phyloP scores from a whole-genome alignment of 208 protist genomes.

The Wallacemonas collosoma region DNA sequence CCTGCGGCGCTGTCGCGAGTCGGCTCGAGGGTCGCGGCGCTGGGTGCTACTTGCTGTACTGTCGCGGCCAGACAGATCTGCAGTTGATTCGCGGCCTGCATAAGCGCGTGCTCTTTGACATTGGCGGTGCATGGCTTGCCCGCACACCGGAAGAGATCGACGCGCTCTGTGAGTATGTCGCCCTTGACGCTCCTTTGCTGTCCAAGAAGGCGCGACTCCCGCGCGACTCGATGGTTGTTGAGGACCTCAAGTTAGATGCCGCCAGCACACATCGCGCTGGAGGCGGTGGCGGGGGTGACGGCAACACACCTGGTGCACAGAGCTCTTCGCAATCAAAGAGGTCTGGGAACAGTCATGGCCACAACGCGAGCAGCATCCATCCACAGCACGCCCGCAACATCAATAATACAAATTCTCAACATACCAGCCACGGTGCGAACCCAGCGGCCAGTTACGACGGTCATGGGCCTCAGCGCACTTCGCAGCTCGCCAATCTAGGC shows the following conservation, averaged over 20 bases:
- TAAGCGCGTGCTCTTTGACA: constrained; percentile 84
- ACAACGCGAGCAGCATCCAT: constrained; percentile 11
- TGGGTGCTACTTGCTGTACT: constrained; percentile 81
- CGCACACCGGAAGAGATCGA: constrained; percentile 69
- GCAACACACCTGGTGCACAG: constrained; percentile 17
- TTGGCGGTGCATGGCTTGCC: constrained; percentile 81
- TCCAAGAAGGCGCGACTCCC: constrained; percentile 69
- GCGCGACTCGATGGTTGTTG: constrained; percentile 80
- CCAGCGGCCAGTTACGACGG: background rate
- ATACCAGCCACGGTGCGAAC: background rate
- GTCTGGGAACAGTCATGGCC: constrained; percentile 14
- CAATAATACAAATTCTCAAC: constrained; percentile 4
- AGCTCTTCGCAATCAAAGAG: background rate
- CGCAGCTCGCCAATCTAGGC: background rate
- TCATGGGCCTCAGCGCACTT: background rate
- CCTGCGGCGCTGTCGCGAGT: constrained; percentile 51
- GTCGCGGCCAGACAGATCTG: constrained; percentile 59
- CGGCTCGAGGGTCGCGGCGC: constrained; percentile 71
- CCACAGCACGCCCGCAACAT: background rate
- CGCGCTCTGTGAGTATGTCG: constrained; percentile 78
- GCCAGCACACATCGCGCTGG: constrained; percentile 30
- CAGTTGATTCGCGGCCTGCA: constrained; percentile 69
- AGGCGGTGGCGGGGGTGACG: constrained; percentile 71
- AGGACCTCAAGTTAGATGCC: constrained; percentile 67
- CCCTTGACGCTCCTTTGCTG: constrained; percentile 55